Base-by-base conservation (phyloP, 2,329 filamentous ascomycete genomes). In the Pseudogymnoascus sp. region DNA sequence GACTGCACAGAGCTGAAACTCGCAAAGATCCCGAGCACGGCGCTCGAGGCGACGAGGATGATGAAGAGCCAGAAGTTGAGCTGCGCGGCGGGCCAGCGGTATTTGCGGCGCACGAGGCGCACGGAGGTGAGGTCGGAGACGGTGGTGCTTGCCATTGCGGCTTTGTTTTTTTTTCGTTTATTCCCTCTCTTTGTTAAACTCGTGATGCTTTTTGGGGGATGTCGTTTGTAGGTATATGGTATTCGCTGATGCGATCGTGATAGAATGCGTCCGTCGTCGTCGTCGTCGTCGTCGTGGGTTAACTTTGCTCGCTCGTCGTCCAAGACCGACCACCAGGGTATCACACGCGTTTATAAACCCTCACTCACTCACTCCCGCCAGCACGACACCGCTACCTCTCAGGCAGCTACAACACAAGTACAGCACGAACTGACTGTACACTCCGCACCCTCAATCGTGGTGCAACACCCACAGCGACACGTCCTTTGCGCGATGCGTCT, bases 81-180 rank as follows among this genome's bases (percentile, higher is more conserved):
- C 72, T 86, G 82, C 60, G 84, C 72, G n/a, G 83, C 82, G 16
- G 86, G 86, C 86, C 86, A 88, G 74, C 85, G 84, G 77, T 88
- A 88, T 41, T 70, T 70, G 18, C 54, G 54, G 54, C 54, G 54
- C 54, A 58, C 54, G 37, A 54, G 36, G 37, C 58, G 37, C 30
- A 60, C 58, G 18, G 35, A 16, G 39, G 58, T 60, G 37, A 60
- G n/a, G 22, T 43, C 39, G 20, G 58, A 60, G 22, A 59, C 16
- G 14, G 35, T 38, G 36, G 58, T 50, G 41, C 36, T 47, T 57
- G 58, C 41, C 58, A 58, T 58, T 30, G 25, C 16, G 47, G 11
- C 14, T 14, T 33, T 57, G 11, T 1, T 18, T 18, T 18, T 18
- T 20, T 8, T 57, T 14, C 9, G 3, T 16, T 16, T 30, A 47